These are phyloP conservation scores for Blastobotrys attinorum DNA, from an alignment of 805 yeast species.

Conservation along the genomic window DNA sequence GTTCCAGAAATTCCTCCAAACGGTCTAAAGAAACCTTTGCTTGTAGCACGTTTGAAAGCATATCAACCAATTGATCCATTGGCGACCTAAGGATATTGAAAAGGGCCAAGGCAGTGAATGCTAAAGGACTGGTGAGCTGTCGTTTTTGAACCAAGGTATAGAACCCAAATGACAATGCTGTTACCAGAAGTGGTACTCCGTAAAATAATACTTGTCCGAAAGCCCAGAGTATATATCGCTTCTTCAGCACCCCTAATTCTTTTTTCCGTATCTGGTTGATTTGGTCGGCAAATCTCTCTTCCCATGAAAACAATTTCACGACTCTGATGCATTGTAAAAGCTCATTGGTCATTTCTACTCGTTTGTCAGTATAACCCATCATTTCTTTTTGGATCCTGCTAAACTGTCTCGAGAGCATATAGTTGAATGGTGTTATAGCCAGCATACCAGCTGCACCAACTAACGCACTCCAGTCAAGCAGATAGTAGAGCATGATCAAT, in stretches of 20 bases:
- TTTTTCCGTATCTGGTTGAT: constrained; percentile 66
- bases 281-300: constrained; percentile 65
- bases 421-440: constrained; percentile 63
- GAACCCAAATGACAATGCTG: constrained; percentile 73
- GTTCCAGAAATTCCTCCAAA: constrained; percentile 69
- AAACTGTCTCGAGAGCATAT: constrained; percentile 50
- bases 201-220: constrained; percentile 63
- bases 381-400: constrained; percentile 63
- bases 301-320: constrained; percentile 96
- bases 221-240: constrained; percentile 62
- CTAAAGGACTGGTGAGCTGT: constrained; percentile 79
- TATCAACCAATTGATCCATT: constrained; percentile 81
- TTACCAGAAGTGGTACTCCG: constrained; percentile 74
- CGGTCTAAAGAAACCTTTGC: constrained; percentile 93
- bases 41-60: constrained; percentile 79
- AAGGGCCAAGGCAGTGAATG: constrained; percentile 84
- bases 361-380: constrained; percentile 78
- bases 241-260: constrained; percentile 54
- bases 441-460: constrained; percentile 68
- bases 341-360: constrained; percentile 90
- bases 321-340: constrained; percentile 86
- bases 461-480: constrained; percentile 83
- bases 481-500: constrained; percentile 51
- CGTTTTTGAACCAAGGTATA: constrained; percentile 66
- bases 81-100: constrained; percentile 82